Conservation (phyloP, 352 stramenopile genomes). For the Globisporangium perplexum region DNA sequence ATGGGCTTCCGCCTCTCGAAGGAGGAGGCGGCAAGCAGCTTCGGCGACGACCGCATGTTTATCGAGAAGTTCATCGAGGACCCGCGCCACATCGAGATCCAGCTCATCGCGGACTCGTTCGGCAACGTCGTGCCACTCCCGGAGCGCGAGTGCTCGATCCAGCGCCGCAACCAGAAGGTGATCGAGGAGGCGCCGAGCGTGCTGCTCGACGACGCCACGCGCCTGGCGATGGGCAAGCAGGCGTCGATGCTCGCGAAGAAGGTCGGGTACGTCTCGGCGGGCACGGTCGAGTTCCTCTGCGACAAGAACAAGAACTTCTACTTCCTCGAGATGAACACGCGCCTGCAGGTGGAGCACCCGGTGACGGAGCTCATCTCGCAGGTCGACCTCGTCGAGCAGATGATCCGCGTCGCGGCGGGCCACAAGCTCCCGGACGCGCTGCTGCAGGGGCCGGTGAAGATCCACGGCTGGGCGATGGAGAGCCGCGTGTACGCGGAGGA, state of each 20-base stretch:
- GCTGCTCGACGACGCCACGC: constrained; percentile 86
- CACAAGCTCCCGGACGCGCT: constrained; percentile 83
- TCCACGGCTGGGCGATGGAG: constrained; percentile 88
- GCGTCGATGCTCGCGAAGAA: constrained; percentile 89
- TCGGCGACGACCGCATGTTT: constrained; percentile 95
- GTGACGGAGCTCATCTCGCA: constrained; percentile 94
- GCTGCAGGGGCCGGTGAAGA: constrained; percentile 50
- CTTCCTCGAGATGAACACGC: constrained; percentile 99
- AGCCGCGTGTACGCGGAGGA: constrained; percentile 96
- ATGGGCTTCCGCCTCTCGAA: constrained; percentile 84
- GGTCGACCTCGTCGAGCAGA: constrained; percentile 95
- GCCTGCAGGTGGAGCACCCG: constrained; percentile 93
- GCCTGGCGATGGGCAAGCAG: constrained; percentile 74
- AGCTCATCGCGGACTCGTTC: constrained; percentile 90
- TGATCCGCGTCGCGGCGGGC: constrained; percentile 93
- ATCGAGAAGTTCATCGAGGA: constrained; percentile 97
- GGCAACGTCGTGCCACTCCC: constrained; percentile 91
- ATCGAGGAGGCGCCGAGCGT: constrained; percentile 92
- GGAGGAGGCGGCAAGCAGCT: constrained; percentile 87
- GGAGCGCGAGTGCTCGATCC: constrained; percentile 96
- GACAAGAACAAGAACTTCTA: constrained; percentile 97
- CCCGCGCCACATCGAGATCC: constrained; percentile 98
- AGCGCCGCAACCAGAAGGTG: constrained; percentile 97
- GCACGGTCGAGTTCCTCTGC: constrained; percentile 97
- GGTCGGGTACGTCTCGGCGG: constrained; percentile 92